These are phyloP conservation scores for Juncus inflexus DNA, from an alignment of 176 grass and related monocot species.

Conservation along the genomic window DNA sequence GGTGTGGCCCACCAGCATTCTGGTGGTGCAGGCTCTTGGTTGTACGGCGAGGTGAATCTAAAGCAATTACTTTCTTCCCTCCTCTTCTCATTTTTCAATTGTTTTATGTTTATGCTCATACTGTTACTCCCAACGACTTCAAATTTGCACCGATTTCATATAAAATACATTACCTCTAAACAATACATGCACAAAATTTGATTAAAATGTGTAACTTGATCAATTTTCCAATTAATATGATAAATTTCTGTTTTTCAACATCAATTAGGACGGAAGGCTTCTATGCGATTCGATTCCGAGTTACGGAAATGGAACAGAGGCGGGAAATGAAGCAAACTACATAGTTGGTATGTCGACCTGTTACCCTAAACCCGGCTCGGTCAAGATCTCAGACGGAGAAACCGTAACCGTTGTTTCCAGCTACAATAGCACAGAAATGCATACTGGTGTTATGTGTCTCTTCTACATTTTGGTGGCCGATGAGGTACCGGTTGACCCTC, in stretches of 20 bases:
- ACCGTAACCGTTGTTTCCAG: constrained; percentile 68
- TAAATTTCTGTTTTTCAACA: not conserved
- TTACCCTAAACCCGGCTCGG: constrained; percentile 56
- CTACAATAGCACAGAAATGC: constrained; percentile 59
- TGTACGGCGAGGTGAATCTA: constrained; percentile 53
- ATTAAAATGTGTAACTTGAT: not conserved
- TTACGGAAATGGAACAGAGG: constrained; percentile 55
- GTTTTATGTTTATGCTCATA: too few relatives aligned
- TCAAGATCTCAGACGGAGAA: constrained; percentile 54
- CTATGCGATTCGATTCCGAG: constrained; percentile 53
- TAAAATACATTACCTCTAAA: too few relatives aligned
- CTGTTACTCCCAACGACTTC: too few relatives aligned
- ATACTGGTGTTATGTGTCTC: constrained; percentile 78
- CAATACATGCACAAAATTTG: too few relatives aligned
- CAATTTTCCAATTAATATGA: not conserved
- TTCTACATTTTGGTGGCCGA: constrained; percentile 89
- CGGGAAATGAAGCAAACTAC: constrained; percentile 72
- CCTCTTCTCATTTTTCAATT: too few relatives aligned
- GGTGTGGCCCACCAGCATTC: constrained; percentile 80
- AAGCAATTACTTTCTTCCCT: not conserved
- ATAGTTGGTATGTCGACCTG: constrained; percentile 83
- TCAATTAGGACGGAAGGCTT: constrained; percentile 58
- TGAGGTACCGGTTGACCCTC: not conserved
- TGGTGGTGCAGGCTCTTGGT: constrained; percentile 44
- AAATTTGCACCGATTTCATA: too few relatives aligned